Evolutionary conservation across 202 grass and related monocot species (phyloP), one percentile per base, ranked within the genome.

Genomic region (Panicum virgatum): DNA sequence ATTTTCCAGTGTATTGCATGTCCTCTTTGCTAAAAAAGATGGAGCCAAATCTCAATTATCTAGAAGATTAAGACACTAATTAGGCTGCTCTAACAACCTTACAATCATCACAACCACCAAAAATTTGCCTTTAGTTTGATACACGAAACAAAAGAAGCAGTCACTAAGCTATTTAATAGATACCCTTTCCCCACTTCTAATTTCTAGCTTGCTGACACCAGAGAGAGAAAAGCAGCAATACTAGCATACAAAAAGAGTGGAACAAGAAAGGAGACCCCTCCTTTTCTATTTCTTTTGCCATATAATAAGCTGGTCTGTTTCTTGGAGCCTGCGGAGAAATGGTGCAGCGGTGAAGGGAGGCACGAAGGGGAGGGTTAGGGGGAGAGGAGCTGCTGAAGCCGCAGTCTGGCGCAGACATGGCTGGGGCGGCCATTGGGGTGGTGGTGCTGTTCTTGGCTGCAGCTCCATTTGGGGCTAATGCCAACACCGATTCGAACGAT

Each of bases 401-500:
- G 56, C 42, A 47, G 66, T 43, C 60, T 5, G 53, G 63, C 5
- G 45, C 39, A 18, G 73, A 22, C 78, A 86, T 86, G 84, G 78
- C n/a, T n/a, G 70, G 34, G 22, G 47, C 53, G 50, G 50, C 34
- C 67, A 68, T 68, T 62, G 79, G 59, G 50, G 74, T 22, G 61
- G 43, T 29, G 73, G 7, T 62, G 78, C 59, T 89, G 67, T 82
- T 90, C 79, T 74, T 90, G 79, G 73, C 52, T 30, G 29, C 36
- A 47, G 39, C 73, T 76, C 53, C 69, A 48, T 68, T 74, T 70
- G 73, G 59, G 26, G 68, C 38, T 74, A 51, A 45, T 32, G 88
- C 83, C 73, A 79, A 66, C 61, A 90, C 88, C 19, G 79, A 90
- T 79, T 90, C 83, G 0, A 68, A 86, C 51, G 88, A 90, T 19